Conservation (phyloP, 73 alveolate genomes). For the Tetrahymena thermophila region DNA sequence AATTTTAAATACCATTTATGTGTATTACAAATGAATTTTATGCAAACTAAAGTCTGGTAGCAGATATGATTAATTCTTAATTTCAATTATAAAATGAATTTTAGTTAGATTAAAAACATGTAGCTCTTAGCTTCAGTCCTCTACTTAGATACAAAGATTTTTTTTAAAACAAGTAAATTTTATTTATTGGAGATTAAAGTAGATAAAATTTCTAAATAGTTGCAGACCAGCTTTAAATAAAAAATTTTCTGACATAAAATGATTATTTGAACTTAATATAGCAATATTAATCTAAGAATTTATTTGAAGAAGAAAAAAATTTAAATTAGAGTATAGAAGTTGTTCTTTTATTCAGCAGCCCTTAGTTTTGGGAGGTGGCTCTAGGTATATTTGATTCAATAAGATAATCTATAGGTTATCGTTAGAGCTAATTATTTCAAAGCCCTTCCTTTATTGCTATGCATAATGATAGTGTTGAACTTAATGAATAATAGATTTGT, state of each 20-base stretch:
- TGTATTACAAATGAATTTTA: slow-evolving; percentile 57
- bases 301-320: background rate
- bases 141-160: background rate
- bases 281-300: background rate
- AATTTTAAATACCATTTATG: slow-evolving; percentile 44
- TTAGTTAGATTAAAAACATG: background rate
- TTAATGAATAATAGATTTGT: background rate
- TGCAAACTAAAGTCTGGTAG: background rate
- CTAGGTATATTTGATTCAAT: background rate
- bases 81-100: background rate
- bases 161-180: background rate
- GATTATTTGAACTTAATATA: background rate
- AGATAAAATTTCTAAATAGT: background rate
- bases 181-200: background rate
- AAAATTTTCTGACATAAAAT: background rate
- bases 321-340: background rate
- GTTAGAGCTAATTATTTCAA: background rate
- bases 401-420: background rate
- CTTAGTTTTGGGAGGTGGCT: background rate
- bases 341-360: background rate
- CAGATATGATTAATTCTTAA: background rate
- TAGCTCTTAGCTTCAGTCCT: background rate
- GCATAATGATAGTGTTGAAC: background rate
- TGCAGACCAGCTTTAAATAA: background rate
- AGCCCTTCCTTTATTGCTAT: background rate